Conservation (phyloP, 805 yeast species). For the Metschnikowia lunata region DNA sequence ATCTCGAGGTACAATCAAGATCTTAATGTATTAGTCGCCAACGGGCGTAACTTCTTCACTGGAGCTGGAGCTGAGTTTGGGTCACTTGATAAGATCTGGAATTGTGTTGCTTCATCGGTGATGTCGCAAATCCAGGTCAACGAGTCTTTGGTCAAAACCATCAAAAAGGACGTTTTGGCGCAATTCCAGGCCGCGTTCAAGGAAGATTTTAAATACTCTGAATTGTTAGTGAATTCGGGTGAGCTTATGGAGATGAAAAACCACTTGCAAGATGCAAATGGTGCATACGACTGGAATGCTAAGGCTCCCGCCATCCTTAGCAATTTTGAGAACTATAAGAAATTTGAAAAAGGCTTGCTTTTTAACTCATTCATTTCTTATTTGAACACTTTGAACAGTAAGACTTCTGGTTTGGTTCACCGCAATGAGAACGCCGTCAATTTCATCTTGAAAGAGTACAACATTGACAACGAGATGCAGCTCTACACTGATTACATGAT, state of each 20-base stretch:
- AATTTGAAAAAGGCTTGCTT: constrained; percentile 48
- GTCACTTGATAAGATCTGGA: constrained; percentile 40
- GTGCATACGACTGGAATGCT: constrained; percentile 65
- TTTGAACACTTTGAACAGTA: constrained; percentile 37
- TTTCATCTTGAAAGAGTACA: constrained; percentile 49
- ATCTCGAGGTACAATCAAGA: constrained; percentile 19
- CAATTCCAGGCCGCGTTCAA: constrained; percentile 52
- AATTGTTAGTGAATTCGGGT: constrained; percentile 46
- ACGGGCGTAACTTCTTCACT: constrained; percentile 21
- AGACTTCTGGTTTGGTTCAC: constrained; percentile 21
- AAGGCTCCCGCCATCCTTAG: constrained; percentile 76
- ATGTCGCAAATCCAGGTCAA: constrained; percentile 47
- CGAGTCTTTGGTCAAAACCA: constrained; percentile 41
- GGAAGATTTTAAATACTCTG: constrained; percentile 52
- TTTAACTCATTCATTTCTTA: constrained; percentile 64
- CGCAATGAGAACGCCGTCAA: constrained; percentile 62
- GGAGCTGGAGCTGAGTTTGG: constrained; percentile 30
- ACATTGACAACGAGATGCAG: constrained; percentile 36
- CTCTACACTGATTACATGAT: constrained; percentile 33
- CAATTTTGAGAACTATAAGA: constrained; percentile 70
- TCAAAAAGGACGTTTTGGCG: constrained; percentile 52
- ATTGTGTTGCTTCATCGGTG: constrained; percentile 46
- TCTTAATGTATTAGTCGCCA: constrained; percentile 18
- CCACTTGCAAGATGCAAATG: constrained; percentile 23
- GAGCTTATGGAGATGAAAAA: constrained; percentile 38